Evolutionary conservation across 2,329 filamentous ascomycete species (phyloP), one percentile per base, ranked within the genome.

Genomic region (Fusarium secorum): DNA sequence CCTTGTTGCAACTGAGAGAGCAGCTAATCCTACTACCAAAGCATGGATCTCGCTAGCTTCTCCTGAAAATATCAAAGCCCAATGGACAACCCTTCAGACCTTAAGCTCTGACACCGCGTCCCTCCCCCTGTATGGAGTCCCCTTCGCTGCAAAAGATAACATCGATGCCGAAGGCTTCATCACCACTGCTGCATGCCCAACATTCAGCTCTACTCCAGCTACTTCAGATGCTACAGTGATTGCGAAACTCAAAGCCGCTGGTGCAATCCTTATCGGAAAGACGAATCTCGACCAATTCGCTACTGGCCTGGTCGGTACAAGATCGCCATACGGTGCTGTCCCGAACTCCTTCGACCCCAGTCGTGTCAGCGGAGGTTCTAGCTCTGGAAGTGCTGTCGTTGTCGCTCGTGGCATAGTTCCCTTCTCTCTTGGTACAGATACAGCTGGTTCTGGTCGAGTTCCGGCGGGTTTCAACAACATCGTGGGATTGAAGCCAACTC

Each of bases 211-310:
- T 55, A 76, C 79, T 2, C 84, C 87, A 2, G 81, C 76, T 79
- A 79, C 78, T 22, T 75, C 80, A 11, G 85, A 85, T 39, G 83
- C 87, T 1, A 78, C 81, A 2, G 84, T 88, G 4, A 83, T 88
- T 13, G 77, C 84, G 11, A 83, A 79, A 28, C 78, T 89, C 20
- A 82, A 87, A 26, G 80, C 82, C 1, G 83, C 85, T 11, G 88
- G 88, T 1, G 89, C 85, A 3, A 78, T 90, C 4, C 83, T 88
- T 35, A 80, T 90, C 33, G 89, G 88, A 13, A 90, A 90, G 72
- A 84, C 85, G 7, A 87, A 86, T 69, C 81, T 91, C 54, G 89
- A 91, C 66, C 88, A 91, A 71, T 84, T 91, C 11, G 89, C 88
- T 2, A 90, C 89, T 2, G 89, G 89, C 1, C 82, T 91, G 7